Evolutionary conservation across 306 rosid genomes (phyloP).

Genomic region (Vigna angularis): DNA sequence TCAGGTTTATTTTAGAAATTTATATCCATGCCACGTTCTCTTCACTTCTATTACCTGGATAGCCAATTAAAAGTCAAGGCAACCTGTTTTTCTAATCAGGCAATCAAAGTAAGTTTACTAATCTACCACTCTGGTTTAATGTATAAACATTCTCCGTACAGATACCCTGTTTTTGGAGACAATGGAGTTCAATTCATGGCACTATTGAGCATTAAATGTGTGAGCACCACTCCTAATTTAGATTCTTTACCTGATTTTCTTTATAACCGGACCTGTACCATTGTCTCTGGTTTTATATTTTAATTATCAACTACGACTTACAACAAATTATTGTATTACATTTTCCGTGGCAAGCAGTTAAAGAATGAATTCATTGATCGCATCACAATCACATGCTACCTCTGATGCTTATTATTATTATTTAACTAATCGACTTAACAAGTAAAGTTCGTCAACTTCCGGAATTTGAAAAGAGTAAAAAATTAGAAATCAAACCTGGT

Average conservation of each 20-base stretch:
- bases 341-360: not conserved
- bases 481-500: slow-evolving; percentile 20
- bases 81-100: slow-evolving; percentile 11
- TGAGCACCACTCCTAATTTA: not conserved
- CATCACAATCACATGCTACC: not conserved
- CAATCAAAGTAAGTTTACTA: not conserved
- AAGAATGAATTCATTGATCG: not conserved
- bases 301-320: slow-evolving; percentile 9
- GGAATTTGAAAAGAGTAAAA: slow-evolving; percentile 8
- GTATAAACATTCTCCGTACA: not conserved
- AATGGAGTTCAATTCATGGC: not conserved
- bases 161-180: not conserved
- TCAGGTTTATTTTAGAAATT: not conserved
- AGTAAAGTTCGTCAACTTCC: not conserved
- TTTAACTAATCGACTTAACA: no score
- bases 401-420: not conserved
- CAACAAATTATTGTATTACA: not conserved
- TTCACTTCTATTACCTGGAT: slow-evolving; percentile 2
- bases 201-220: not conserved
- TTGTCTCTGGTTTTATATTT: not conserved
- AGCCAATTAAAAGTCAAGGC: slow-evolving; percentile 10
- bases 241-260: not conserved
- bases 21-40: not conserved
- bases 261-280: not conserved
- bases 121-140: not conserved